Percentiles rank a stretch among this genome's conserved stretches.
These are phyloP conservation scores for Dovyalis caffra DNA, from an alignment of 345 rosid species.

Conservation along the genomic window DNA sequence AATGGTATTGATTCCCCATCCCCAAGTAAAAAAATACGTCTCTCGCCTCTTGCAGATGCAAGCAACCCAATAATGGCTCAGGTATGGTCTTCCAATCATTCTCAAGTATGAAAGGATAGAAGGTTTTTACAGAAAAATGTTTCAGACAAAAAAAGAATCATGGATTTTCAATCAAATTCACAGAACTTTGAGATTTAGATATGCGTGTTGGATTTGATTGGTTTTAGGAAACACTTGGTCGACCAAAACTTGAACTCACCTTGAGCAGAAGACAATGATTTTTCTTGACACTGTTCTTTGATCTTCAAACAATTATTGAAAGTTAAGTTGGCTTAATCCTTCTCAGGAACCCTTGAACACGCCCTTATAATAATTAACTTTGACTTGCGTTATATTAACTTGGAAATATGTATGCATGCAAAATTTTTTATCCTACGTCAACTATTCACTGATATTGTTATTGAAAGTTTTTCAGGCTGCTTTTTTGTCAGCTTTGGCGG, in stretches of 20 bases:
- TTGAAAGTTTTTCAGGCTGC: slow-evolving; percentile 54
- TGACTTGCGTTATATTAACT: background rate
- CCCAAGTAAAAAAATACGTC: slow-evolving; percentile 53
- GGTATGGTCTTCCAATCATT: slow-evolving; percentile 40
- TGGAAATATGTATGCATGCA: background rate
- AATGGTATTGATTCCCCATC: slow-evolving; percentile 31
- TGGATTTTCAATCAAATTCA: too few species aligned
- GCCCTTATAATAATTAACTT: background rate
- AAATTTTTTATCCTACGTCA: too few species aligned
- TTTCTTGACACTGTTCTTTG: background rate
- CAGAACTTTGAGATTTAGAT: background rate
- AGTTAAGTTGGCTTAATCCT: background rate
- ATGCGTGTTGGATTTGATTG: background rate
- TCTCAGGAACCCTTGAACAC: too few species aligned
- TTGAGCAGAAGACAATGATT: background rate
- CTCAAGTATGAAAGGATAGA: background rate
- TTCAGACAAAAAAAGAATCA: too few species aligned
- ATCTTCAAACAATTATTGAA: background rate
- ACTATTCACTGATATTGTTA: background rate
- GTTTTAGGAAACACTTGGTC: too few species aligned
- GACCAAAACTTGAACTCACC: too few species aligned
- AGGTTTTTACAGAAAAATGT: too few species aligned
- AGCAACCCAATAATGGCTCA: slow-evolving; percentile 99
- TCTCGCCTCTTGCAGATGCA: slow-evolving; percentile 88
- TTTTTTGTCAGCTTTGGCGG: slow-evolving; percentile 87